Conservation (phyloP, 2,329 filamentous ascomycete species). For the Lecanicillium sp. region DNA sequence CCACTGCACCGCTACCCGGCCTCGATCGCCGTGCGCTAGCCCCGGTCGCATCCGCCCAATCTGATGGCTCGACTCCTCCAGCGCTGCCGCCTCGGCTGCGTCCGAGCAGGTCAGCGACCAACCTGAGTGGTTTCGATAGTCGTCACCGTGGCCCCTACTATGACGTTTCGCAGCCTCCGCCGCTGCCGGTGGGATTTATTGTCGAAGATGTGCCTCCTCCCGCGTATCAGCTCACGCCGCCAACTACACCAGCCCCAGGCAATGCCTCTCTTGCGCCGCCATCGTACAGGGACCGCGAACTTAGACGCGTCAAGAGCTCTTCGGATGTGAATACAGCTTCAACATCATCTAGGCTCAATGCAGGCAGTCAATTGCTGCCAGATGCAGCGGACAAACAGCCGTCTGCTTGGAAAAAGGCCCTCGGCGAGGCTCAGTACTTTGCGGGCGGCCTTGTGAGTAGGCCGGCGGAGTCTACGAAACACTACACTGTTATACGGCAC, state of each 20-base stretch:
- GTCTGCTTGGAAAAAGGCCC: conserved; percentile 36
- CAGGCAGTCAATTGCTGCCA: no score
- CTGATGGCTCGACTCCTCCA: neutral
- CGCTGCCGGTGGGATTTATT: conserved; percentile 6
- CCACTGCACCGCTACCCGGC: conserved; percentile 2
- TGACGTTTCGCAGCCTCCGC: no score
- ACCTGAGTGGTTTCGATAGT: conserved; percentile 4
- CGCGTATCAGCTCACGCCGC: neutral
- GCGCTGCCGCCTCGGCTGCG: conserved; percentile 8
- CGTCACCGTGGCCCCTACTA: neutral
- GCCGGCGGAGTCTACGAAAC: conserved; percentile 56
- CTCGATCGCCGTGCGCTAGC: no score
- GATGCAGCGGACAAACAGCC: conserved; percentile 10
- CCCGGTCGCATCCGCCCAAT: no score
- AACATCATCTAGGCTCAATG: neutral
- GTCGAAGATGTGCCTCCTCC: conserved; percentile 7
- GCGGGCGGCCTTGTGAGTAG: conserved; percentile 57
- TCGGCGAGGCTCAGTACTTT: conserved; percentile 56
- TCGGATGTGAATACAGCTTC: conserved; percentile 17
- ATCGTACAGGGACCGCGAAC: no score
- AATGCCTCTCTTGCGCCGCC: neutral
- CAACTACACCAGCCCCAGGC: neutral
- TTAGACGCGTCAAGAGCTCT: conserved; percentile 24
- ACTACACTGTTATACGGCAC: conserved; percentile 60
- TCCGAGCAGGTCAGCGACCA: conserved; percentile 11